Base-by-base conservation (phyloP, 371 early-diverging fungal genomes). In the Fennellomyces sp. region DNA sequence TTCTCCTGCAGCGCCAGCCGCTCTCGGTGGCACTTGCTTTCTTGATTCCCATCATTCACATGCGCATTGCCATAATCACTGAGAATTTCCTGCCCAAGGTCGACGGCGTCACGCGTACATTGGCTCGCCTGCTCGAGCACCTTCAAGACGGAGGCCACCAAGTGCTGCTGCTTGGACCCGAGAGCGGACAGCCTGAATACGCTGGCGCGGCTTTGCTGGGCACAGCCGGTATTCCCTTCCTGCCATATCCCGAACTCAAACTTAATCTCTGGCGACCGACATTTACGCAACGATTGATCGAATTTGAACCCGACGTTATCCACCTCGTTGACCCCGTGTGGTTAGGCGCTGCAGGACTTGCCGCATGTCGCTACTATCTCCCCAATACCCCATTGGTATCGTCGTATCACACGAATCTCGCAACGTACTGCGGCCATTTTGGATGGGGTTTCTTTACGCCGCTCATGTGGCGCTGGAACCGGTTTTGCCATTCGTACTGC, bases 51-150 rank as follows among this genome's bases (percentile, higher is more conserved):
- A 23, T 49, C 27, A 2, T 61, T 50, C 38, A 33, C 36, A 81
- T 81, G 81, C 66, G 70, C 19, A 71, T 81, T 56, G 78, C 78
- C 38, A 72, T 81, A 21, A 68, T 78, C 33, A 81, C 81, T 3
- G 78, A 81, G 31, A 77, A 81, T 42, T 81, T 78, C 35, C 53
- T 78, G 23, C 81, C 81, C 17, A 81, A 81, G 64, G 78, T 81
- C 13, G 81, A 81, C 55, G 81, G 81, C 11, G 81, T 81, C 15
- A 81, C 81, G 23, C 67, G 78, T 26, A 81, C 81, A 39, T 52
- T 78, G 19, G 69, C 71, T 17, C 62, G 72, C 0, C 42, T 81
- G 11, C 61, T 81, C 1, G 78, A 81, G 47, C 76, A 81, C 59
- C 56, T 81, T 1, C 50, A 70, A 47, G 51, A 31, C 2, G 61